Percentiles rank a stretch among this genome's conserved stretches.
Conservation (phyloP, 2,329 filamentous ascomycete genomes). For the Apiospora koreana region DNA sequence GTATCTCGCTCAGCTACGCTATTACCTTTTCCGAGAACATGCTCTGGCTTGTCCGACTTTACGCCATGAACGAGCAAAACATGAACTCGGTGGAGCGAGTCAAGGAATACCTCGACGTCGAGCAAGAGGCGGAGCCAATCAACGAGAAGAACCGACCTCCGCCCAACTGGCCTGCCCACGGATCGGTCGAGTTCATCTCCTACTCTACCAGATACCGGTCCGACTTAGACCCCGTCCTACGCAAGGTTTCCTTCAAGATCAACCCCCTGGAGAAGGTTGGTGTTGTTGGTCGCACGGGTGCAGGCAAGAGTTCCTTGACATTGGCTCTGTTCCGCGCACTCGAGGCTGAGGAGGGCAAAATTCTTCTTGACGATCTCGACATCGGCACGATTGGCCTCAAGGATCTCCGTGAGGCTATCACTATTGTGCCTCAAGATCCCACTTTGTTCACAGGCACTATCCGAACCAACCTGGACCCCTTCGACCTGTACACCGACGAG, state of each 20-base stretch:
- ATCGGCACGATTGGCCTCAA: constrained; percentile 89
- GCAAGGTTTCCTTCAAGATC: constrained; percentile 83
- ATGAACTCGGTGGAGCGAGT: constrained; percentile 99
- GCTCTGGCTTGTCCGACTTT: constrained; percentile 91
- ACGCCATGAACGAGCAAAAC: constrained; percentile 95
- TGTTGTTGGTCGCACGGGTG: constrained; percentile 92
- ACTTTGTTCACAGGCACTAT: constrained; percentile 93
- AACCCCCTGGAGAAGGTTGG: constrained; percentile 87
- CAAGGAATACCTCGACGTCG: constrained; percentile 95
- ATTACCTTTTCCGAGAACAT: constrained; percentile 97
- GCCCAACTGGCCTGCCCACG: constrained; percentile 80
- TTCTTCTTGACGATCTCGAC: constrained; percentile 88
- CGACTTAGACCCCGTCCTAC: constrained; percentile 85
- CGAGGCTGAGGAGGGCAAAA: constrained; percentile 87
- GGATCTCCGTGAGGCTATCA: constrained; percentile 89
- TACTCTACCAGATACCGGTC: constrained; percentile 89
- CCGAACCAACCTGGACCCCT: constrained; percentile 90
- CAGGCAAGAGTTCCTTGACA: constrained; percentile 93
- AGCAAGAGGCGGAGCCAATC: constrained; percentile 83
- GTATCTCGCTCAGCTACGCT: constrained; percentile 92
- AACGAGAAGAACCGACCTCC: constrained; percentile 78
- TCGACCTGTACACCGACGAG: constrained; percentile 83
- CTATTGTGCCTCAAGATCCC: constrained; percentile 96
- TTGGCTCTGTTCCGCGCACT: constrained; percentile 91
- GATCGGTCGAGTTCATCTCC: constrained; percentile 81